These are phyloP conservation scores for Fusarium newnesense DNA, from an alignment of 2,329 filamentous ascomycete genomes.

Conservation along the genomic window DNA sequence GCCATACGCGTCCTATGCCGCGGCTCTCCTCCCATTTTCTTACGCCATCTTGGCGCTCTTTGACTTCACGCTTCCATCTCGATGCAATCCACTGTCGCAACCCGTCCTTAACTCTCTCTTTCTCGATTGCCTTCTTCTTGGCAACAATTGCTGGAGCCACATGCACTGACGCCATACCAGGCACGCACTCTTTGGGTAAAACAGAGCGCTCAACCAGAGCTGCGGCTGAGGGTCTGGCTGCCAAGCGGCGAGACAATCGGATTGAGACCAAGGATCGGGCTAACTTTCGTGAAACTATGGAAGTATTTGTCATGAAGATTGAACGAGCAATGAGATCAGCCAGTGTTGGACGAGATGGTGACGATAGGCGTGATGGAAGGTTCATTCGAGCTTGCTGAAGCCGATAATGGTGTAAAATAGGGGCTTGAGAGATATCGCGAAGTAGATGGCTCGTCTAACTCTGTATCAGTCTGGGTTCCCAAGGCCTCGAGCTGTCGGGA, in stretches of 20 bases:
- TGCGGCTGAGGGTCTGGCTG: slow-evolving; percentile 67
- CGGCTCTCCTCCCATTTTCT: slow-evolving; percentile 60
- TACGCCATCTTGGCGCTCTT: slow-evolving; percentile 59
- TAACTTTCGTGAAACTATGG: slow-evolving; percentile 71
- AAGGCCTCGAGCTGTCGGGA: background rate
- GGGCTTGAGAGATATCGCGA: slow-evolving; percentile 69
- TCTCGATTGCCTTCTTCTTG: slow-evolving; percentile 70
- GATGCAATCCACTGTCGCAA: slow-evolving; percentile 71
- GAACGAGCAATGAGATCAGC: slow-evolving; percentile 70
- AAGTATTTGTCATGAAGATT: slow-evolving; percentile 75
- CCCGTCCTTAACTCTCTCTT: slow-evolving; percentile 74
- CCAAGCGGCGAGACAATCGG: slow-evolving; percentile 70
- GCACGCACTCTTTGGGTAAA: slow-evolving; percentile 71
- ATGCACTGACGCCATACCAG: slow-evolving; percentile 52
- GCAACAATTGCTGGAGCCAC: slow-evolving; percentile 72
- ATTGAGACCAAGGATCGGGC: slow-evolving; percentile 73
- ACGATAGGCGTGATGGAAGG: slow-evolving; percentile 66
- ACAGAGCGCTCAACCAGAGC: slow-evolving; percentile 72
- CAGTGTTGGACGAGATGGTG: slow-evolving; percentile 67
- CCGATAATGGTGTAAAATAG: slow-evolving; percentile 72
- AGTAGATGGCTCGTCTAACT: slow-evolving; percentile 69
- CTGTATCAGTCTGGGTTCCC: slow-evolving; percentile 31
- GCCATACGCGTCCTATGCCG: slow-evolving; percentile 68
- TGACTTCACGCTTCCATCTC: slow-evolving; percentile 66
- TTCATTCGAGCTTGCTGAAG: slow-evolving; percentile 65